Percentiles rank a stretch among this genome's conserved stretches.
phyloP scores from a whole-genome alignment of 305 asterid species.

The Fraxinus greggii region DNA sequence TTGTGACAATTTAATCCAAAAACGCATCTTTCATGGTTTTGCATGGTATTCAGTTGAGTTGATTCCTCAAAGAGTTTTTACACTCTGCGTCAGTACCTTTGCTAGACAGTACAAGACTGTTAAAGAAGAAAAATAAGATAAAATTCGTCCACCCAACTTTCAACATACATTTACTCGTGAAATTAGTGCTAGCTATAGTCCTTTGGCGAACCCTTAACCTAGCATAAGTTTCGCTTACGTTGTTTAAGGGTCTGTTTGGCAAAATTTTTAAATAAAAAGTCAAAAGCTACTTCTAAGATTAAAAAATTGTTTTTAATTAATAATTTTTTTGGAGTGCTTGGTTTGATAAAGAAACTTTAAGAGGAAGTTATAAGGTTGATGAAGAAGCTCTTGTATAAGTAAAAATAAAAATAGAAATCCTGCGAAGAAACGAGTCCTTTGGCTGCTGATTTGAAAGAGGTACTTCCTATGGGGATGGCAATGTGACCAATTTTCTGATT shows the following conservation, averaged over 20 bases:
- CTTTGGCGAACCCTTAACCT: background rate
- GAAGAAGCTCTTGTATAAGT: background rate
- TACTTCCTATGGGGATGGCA: background rate
- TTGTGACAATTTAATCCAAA: background rate
- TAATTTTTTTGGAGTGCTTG: background rate
- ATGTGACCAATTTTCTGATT: background rate
- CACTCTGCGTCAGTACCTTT: background rate
- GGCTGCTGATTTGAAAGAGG: too few species aligned
- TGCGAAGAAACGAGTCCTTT: background rate
- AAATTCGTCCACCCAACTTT: background rate
- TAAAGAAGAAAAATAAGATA: background rate
- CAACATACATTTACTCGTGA: background rate
- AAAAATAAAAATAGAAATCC: background rate
- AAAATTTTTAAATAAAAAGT: background rate
- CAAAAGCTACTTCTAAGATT: background rate
- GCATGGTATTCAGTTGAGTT: background rate
- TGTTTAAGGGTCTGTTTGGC: background rate
- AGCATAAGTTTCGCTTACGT: background rate
- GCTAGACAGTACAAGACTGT: background rate
- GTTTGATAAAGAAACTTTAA: too few species aligned
- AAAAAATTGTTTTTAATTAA: too few species aligned
- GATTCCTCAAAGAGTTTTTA: background rate
- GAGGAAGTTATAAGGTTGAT: background rate
- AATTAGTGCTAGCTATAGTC: background rate
- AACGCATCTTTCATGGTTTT: background rate